Conservation (phyloP, 2,329 filamentous ascomycete species). For the Gliomastix tumulicola region DNA sequence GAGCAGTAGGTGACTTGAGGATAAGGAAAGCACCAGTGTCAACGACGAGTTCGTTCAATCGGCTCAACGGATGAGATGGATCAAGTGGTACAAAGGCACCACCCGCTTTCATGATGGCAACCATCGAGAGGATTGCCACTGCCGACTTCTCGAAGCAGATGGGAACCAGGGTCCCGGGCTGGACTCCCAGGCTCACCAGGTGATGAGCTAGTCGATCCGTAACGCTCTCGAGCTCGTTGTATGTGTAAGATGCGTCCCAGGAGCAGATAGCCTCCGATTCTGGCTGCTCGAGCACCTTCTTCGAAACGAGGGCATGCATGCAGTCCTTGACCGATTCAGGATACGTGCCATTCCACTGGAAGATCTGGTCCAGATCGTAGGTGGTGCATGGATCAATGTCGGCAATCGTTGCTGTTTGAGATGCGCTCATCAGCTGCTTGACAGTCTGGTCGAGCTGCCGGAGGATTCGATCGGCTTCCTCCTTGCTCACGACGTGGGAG, state of each 20-base stretch:
- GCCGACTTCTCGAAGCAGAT: slow-evolving; percentile 41
- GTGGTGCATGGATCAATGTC: slow-evolving; percentile 27
- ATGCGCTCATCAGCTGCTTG: background rate
- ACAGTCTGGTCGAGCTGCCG: slow-evolving; percentile 7
- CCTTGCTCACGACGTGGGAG: slow-evolving; percentile 2
- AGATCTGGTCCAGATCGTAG: slow-evolving; percentile 28
- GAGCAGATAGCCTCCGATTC: slow-evolving; percentile 24
- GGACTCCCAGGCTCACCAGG: slow-evolving; percentile 22
- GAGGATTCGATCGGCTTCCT: slow-evolving; percentile 10
- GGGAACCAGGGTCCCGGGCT: slow-evolving; percentile 29
- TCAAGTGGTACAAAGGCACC: slow-evolving; percentile 19
- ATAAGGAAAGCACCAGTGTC: slow-evolving; percentile 1
- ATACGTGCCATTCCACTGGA: slow-evolving; percentile 25
- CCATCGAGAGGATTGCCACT: slow-evolving; percentile 35
- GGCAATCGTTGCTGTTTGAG: background rate
- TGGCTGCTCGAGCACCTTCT: slow-evolving; percentile 17
- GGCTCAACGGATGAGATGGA: slow-evolving; percentile 1
- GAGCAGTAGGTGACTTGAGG: slow-evolving; percentile 2
- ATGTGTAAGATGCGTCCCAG: slow-evolving; percentile 34
- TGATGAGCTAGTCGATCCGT: slow-evolving; percentile 25
- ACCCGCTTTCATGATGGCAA: slow-evolving; percentile 40
- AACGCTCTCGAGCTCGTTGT: slow-evolving; percentile 24
- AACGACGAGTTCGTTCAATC: slow-evolving; percentile 2
- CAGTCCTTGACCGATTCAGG: slow-evolving; percentile 22
- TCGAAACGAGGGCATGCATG: slow-evolving; percentile 30